These are phyloP conservation scores for Herpetospermum pedunculosum DNA, from an alignment of 306 rosid genomes.

Conservation along the genomic window DNA sequence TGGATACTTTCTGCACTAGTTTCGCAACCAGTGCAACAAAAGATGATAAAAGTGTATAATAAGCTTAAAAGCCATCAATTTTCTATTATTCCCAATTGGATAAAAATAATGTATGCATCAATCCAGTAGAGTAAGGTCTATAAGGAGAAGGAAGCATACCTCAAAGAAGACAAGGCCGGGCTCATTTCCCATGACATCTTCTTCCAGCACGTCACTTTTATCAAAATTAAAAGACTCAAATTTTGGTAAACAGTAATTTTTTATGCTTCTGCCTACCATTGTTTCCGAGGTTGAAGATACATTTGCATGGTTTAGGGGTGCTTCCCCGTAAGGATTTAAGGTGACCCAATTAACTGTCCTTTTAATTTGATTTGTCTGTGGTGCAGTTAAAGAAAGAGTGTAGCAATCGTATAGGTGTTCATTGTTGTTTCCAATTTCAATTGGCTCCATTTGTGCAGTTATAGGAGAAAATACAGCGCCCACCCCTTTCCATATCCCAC, in stretches of 20 bases:
- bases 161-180: conserved; percentile 88
- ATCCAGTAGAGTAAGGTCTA: background rate
- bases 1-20: background rate
- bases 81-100: background rate
- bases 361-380: conserved; percentile 33
- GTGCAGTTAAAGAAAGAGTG: conserved; percentile 47
- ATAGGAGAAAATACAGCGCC: conserved; percentile 92
- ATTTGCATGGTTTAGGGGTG: conserved; percentile 16
- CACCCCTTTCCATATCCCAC: conserved; percentile 95
- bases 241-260: conserved; percentile 37
- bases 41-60: background rate
- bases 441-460: conserved; percentile 90
- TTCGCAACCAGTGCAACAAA: background rate
- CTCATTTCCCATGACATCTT: conserved; percentile 76
- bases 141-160: conserved; percentile 41
- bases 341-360: conserved; percentile 90
- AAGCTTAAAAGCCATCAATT: background rate
- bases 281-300: conserved; percentile 11
- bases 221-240: conserved; percentile 61
- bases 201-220: conserved; percentile 77
- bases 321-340: conserved; percentile 76
- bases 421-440: conserved; percentile 49
- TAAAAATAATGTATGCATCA: background rate
- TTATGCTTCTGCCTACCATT: conserved; percentile 5
- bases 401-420: conserved; percentile 88